phyloP scores from a whole-genome alignment of 345 rosid genomes.

The Arabidopsis thaliana region DNA sequence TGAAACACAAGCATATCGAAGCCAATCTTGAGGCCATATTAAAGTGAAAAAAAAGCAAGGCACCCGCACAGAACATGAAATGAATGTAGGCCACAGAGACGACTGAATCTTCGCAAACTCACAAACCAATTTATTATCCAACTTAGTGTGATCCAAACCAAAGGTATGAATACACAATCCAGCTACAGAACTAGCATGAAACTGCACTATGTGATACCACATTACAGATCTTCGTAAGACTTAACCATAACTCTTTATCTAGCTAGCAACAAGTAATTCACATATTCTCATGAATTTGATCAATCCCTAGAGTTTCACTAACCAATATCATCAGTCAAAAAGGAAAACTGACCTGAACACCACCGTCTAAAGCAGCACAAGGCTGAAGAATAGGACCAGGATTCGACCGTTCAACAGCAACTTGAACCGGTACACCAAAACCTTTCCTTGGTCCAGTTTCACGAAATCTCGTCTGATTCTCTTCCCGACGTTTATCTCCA shows the following conservation, averaged over 20 bases:
- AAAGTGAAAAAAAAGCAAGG: neutral
- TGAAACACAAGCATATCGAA: neutral
- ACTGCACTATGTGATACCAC: neutral
- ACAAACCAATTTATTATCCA: slow-evolving; percentile 4
- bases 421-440: slow-evolving; percentile 83
- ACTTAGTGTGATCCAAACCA: neutral
- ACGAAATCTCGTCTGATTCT: slow-evolving; percentile 49
- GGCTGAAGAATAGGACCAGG: slow-evolving; percentile 69
- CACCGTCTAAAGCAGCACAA: slow-evolving; percentile 77
- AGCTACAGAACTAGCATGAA: slow-evolving; percentile 26
- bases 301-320: neutral
- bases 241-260: neutral
- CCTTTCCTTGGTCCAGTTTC: slow-evolving; percentile 80
- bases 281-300: neutral
- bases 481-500: slow-evolving; percentile 30
- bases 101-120: neutral
- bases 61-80: neutral
- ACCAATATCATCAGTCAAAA: neutral
- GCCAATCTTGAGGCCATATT: neutral
- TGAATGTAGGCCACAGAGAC: neutral
- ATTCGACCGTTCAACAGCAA: slow-evolving; percentile 70
- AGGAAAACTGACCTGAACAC: slow-evolving; percentile 69
- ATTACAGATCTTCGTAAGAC: neutral
- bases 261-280: neutral
- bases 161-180: neutral